Evolutionary conservation across 2,329 filamentous ascomycete species (phyloP), one percentile per base, ranked within the genome.

Genomic region (Neophaeococcomyces mojaviensis): DNA sequence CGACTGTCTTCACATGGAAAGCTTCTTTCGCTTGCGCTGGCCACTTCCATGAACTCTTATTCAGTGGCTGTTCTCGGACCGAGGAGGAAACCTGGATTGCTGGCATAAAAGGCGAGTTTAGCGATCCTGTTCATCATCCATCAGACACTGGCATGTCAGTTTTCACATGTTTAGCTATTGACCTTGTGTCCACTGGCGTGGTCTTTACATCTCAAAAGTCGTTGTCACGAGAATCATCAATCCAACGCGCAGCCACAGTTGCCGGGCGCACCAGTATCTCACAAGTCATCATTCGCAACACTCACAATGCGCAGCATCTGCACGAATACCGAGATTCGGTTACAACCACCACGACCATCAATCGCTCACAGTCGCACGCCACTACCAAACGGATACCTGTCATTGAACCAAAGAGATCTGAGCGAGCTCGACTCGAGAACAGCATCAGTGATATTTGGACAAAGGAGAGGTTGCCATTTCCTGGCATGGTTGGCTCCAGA

Each of bases 1-100:
- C 85, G 2, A 86, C 86, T 1, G 81, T 86, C 0, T 86, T 86
- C 62, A 92, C 88, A 1, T 97, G 89, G 90, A 98, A 97, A 62
- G 59, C 96, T 9, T 74, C 87, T 2, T 96, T 97, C 58, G 82
- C 92, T 61, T 78, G 79, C 53, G 75, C 84, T 47, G 78, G 84
- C 54, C 80, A 85, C 49, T 71, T 90, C 44, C 90, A 86, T 61
- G 90, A 97, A 64, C 67, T 95, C 13, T 80, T 96, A 33, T 74
- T 95, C 67, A 94, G 85, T 54, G 90, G 88, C 30, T 95, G 88
- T 57, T 90, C 84, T 1, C 72, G 79, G 1, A 79, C 76, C 33
- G 90, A 98, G 61, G 87, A 92, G 58, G 69, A 77, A 37, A 79
- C 83, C 57, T 98, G 92, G 90, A 81, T 82, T 51, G 72, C 69